These are phyloP conservation scores for Xylaria hypoxylon DNA, from an alignment of 2,329 filamentous ascomycete genomes.

Conservation along the genomic window DNA sequence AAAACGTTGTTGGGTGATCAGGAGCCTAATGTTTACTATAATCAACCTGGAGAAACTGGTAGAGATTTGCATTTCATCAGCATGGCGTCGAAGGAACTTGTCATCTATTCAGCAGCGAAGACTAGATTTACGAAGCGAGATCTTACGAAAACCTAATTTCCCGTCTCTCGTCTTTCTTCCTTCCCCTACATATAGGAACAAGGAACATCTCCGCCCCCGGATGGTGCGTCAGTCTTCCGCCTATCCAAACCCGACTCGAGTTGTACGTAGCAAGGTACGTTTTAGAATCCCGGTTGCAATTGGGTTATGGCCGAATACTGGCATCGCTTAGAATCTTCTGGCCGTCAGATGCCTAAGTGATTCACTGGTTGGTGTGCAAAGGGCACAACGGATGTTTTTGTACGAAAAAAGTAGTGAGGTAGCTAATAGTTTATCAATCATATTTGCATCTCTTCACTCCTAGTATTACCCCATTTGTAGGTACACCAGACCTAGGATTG, in stretches of 20 bases:
- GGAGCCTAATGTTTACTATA: not conserved
- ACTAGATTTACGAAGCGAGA: not conserved
- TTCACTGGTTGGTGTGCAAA: no score
- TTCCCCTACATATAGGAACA: not conserved
- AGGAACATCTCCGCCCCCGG: not conserved
- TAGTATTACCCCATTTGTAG: not conserved
- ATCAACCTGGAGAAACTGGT: not conserved
- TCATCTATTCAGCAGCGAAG: not conserved
- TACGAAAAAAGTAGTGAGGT: not conserved
- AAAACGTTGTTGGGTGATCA: not conserved
- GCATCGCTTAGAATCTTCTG: no score
- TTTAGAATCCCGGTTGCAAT: not conserved
- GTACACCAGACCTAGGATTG: not conserved
- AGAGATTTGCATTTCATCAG: conserved; percentile 32
- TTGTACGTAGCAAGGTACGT: not conserved
- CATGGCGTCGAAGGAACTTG: conserved; percentile 39
- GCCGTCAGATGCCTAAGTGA: no score
- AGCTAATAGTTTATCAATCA: not conserved
- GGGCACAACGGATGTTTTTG: not conserved
- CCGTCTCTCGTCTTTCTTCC: not conserved
- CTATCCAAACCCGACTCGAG: not conserved
- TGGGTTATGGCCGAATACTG: not conserved
- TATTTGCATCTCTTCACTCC: not conserved
- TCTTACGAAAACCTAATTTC: not conserved
- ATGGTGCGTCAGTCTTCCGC: no score